Evolutionary conservation across 257 asterid species (phyloP).

Genomic region (Coffea eugenioides): DNA sequence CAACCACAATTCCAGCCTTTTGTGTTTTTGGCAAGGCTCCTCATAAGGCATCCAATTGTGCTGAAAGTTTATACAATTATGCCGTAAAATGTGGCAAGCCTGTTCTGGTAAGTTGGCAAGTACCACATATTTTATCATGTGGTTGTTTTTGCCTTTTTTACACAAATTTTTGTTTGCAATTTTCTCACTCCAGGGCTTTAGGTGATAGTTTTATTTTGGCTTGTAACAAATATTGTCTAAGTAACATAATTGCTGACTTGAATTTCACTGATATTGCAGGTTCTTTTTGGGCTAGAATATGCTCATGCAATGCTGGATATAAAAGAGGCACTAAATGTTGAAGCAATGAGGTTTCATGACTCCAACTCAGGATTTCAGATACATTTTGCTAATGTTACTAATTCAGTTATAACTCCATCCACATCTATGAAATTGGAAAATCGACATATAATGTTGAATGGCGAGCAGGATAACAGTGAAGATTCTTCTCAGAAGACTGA

Average conservation of each 20-base stretch:
- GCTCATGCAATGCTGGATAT: slow-evolving; percentile 70
- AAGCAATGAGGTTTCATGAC: slow-evolving; percentile 25
- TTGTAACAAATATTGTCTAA: background rate
- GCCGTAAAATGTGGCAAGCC: slow-evolving; percentile 53
- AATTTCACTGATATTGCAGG: slow-evolving; percentile 38
- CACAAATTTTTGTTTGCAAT: background rate
- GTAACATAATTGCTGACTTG: background rate
- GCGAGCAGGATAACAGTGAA: slow-evolving; percentile 25
- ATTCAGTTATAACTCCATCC: slow-evolving; percentile 54
- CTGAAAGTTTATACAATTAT: slow-evolving; percentile 36
- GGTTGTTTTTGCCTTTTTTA: background rate
- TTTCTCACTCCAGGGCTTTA: background rate
- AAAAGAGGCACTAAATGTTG: slow-evolving; percentile 32
- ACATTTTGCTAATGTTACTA: slow-evolving; percentile 53
- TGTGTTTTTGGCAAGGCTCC: slow-evolving; percentile 82
- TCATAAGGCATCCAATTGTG: slow-evolving; percentile 50
- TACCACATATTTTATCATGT: background rate
- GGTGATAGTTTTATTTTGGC: background rate
- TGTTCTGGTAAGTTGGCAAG: slow-evolving; percentile 53
- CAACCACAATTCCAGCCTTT: slow-evolving; percentile 77
- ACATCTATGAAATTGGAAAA: slow-evolving; percentile 28
- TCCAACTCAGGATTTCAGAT: slow-evolving; percentile 35
- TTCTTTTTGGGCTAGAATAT: slow-evolving; percentile 88
- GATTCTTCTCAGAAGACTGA: slow-evolving; percentile 30
- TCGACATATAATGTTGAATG: slow-evolving; percentile 26